These are phyloP conservation scores for Phytopythium vexans DNA, from an alignment of 352 stramenopile species.

Conservation along the genomic window DNA sequence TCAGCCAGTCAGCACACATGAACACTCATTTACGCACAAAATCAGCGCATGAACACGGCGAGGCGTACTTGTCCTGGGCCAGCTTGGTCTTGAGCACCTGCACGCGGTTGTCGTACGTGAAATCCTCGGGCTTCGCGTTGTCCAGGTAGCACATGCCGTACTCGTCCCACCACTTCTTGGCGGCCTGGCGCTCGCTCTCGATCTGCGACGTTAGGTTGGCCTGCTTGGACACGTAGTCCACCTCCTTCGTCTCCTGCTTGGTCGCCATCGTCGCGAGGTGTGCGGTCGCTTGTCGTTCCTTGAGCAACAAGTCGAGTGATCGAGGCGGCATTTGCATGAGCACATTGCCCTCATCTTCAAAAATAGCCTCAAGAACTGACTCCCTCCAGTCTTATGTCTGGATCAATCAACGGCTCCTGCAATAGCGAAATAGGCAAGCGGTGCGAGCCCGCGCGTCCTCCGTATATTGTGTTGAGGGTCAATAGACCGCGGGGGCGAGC, in stretches of 20 bases:
- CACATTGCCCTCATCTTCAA: no score
- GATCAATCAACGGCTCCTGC: no score
- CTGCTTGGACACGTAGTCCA: conserved; percentile 82
- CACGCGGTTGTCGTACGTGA: conserved; percentile 79
- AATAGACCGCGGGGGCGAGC: no score
- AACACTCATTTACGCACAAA: neutral
- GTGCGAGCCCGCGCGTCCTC: no score
- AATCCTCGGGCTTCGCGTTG: conserved; percentile 74
- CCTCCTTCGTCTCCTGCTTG: conserved; percentile 61
- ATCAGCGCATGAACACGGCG: neutral
- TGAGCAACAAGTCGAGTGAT: neutral
- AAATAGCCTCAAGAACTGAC: no score
- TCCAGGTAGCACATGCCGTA: conserved; percentile 79
- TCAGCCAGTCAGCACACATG: neutral
- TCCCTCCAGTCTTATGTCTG: no score
- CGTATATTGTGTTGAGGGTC: no score
- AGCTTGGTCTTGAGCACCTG: conserved; percentile 68
- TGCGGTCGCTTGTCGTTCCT: neutral
- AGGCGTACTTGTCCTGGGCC: conserved; percentile 46
- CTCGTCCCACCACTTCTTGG: conserved; percentile 82
- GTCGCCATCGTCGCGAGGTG: conserved; percentile 17
- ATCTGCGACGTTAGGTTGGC: conserved; percentile 82
- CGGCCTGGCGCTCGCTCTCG: conserved; percentile 71
- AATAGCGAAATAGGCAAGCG: no score
- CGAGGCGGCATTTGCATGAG: neutral